phyloP scores from a whole-genome alignment of 2,329 filamentous ascomycete species.

The Pyrenophora teres region DNA sequence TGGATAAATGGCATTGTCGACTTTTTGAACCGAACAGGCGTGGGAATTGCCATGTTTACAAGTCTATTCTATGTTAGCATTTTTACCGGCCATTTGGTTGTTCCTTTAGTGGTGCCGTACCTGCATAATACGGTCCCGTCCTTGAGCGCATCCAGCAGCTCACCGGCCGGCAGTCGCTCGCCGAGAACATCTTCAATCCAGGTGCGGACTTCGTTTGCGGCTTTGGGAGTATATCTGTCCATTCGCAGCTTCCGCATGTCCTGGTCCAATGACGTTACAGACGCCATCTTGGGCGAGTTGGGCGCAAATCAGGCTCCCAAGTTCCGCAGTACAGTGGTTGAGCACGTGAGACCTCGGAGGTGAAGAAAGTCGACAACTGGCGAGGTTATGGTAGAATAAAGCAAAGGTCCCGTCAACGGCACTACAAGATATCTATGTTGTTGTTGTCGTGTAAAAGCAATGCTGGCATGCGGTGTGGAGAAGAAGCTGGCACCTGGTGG shows the following conservation, averaged over 20 bases:
- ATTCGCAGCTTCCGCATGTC: slow-evolving; percentile 93
- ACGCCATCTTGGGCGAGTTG: slow-evolving; percentile 69
- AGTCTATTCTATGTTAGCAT: slow-evolving; percentile 60
- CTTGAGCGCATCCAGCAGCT: slow-evolving; percentile 84
- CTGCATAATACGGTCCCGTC: slow-evolving; percentile 93
- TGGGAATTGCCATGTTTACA: slow-evolving; percentile 76
- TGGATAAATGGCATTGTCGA: slow-evolving; percentile 97
- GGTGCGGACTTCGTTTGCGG: slow-evolving; percentile 78
- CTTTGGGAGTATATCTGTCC: slow-evolving; percentile 88
- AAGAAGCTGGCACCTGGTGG: slow-evolving; percentile 1
- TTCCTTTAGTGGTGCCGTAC: slow-evolving; percentile 57
- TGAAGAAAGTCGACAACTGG: not conserved
- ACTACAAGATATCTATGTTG: not conserved
- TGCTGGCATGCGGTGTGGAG: slow-evolving; percentile 12
- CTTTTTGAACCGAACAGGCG: slow-evolving; percentile 85
- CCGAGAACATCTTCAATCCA: slow-evolving; percentile 88
- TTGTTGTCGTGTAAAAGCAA: slow-evolving; percentile 3
- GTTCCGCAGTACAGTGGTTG: slow-evolving; percentile 5
- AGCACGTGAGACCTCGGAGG: slow-evolving; percentile 4
- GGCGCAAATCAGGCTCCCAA: slow-evolving; percentile 16
- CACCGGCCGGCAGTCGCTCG: slow-evolving; percentile 70
- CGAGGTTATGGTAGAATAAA: not conserved
- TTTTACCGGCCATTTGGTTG: not conserved
- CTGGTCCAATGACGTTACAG: slow-evolving; percentile 89
- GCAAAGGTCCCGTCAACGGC: no score